These are phyloP conservation scores for Thielaviopsis cerberus DNA, from an alignment of 2,329 filamentous ascomycete species.

Conservation along the genomic window DNA sequence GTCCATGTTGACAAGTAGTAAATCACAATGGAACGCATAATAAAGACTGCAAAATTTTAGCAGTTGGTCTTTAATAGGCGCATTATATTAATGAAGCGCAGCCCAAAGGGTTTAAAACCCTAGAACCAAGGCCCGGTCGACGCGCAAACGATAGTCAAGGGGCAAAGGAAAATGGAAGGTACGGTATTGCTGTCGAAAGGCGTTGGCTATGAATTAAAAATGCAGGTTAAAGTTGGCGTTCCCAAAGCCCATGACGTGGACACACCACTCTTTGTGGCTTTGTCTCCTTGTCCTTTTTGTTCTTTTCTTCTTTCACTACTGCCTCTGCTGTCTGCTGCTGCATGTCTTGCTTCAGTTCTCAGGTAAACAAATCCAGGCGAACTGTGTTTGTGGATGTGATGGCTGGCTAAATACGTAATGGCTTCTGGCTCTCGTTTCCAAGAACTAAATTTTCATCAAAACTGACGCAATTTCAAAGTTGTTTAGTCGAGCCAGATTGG, in stretches of 20 bases:
- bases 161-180: neutral
- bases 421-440: neutral
- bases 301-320: neutral
- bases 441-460: neutral
- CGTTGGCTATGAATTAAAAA: neutral
- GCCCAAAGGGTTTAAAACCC: too few relatives aligned
- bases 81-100: too few relatives aligned
- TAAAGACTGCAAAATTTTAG: too few relatives aligned
- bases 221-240: neutral
- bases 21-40: too few relatives aligned
- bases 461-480: neutral
- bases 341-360: neutral
- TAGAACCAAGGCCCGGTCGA: too few relatives aligned
- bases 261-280: neutral
- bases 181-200: neutral
- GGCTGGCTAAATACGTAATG: neutral
- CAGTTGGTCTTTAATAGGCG: too few relatives aligned
- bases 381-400: neutral
- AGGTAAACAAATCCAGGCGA: neutral
- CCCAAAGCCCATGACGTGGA: neutral
- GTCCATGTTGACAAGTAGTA: too few relatives aligned
- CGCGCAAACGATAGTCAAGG: neutral
- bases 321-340: neutral
- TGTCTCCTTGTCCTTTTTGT: neutral
- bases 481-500: neutral